These are phyloP conservation scores for Beauveria varroae DNA, from an alignment of 2,329 filamentous ascomycete species.

Conservation along the genomic window DNA sequence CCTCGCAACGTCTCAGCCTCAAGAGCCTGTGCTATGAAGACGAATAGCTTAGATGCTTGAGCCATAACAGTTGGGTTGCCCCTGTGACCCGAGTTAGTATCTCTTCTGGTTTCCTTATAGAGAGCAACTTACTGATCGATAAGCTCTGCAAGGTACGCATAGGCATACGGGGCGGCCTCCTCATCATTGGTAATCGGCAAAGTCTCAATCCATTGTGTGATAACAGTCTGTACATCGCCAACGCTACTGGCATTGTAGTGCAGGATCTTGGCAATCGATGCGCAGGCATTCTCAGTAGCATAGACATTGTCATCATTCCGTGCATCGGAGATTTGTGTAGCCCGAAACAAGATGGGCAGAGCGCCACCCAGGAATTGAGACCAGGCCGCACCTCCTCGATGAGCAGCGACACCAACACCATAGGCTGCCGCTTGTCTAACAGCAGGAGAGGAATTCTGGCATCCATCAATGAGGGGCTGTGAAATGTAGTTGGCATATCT, in stretches of 20 bases:
- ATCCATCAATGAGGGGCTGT: constrained; percentile 77
- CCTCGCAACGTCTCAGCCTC: constrained; percentile 87
- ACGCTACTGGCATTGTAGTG: constrained; percentile 80
- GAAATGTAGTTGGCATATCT: constrained; percentile 81
- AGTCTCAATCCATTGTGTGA: constrained; percentile 82
- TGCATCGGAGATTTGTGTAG: constrained; percentile 71
- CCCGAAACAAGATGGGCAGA: constrained; percentile 76
- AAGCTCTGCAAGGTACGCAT: constrained; percentile 81
- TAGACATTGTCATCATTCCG: constrained; percentile 91
- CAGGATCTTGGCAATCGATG: constrained; percentile 92
- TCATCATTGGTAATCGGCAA: constrained; percentile 91
- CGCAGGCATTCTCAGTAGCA: constrained; percentile 94
- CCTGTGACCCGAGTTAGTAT: constrained; percentile 41
- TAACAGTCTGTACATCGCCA: constrained; percentile 65
- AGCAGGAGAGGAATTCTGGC: constrained; percentile 77
- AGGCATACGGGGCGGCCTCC: constrained; percentile 93
- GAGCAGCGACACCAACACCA: constrained; percentile 89
- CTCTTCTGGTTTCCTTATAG: neutral
- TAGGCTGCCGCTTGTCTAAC: constrained; percentile 96
- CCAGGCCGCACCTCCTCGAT: constrained; percentile 83
- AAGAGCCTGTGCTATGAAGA: constrained; percentile 77
- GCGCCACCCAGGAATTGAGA: constrained; percentile 76
- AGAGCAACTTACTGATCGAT: constrained; percentile 80
- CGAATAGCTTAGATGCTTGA: constrained; percentile 75
- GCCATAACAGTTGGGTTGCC: constrained; percentile 75